Base-by-base conservation (phyloP, 1,284 basidiomycete species). In the Pterulicium gracile region DNA sequence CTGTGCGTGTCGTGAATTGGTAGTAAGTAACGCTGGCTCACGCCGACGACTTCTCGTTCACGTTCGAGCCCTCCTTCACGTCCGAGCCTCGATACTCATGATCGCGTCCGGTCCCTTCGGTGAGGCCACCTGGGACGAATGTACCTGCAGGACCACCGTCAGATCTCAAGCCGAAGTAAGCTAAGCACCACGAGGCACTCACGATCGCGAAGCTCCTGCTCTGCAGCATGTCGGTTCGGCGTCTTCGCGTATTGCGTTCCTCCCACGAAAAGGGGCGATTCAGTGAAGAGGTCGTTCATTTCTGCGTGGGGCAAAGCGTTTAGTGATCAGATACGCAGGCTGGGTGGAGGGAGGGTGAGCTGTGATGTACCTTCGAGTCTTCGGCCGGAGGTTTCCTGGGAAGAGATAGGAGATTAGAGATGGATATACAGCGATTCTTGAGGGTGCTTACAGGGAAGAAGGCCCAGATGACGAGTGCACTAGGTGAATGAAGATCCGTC, bases 201-300 rank as follows among this genome's bases (percentile, higher is more conserved):
- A 34, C 65, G 68, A 51, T 63, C 56, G 3, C 68, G 63, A 10
- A 78, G 66, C 54, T 77, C 69, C 24, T 66, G 56, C 56, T 78
- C 75, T 4, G 72, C 69, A 1, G 64, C 63, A 18, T 51, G 53
- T 23, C 58, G 59, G 48, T 68, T 64, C 24, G 62, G 58, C 1
- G 62, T 56, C 43, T 64, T 61, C 14, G 64, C 58, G 48, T 64
- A 68, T 14, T 60, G 56, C 15, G 69, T 68, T n/a, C 64, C 55
- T 0, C 72, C 68, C 1, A 79, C 69, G 49, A 80, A 71, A 42
- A 75, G 50, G 19, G 70, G 69, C 1, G 71, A 66, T 17, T 63
- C 62, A 39, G 67, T 61, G 58, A 81, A 78, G 50, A 76, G 67
- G 2, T 62, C 56, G 56, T 80, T 77, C 69, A 80, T 75, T 57